Evolutionary conservation across 116 monocot species (phyloP).

Genomic region (Iris pallida): DNA sequence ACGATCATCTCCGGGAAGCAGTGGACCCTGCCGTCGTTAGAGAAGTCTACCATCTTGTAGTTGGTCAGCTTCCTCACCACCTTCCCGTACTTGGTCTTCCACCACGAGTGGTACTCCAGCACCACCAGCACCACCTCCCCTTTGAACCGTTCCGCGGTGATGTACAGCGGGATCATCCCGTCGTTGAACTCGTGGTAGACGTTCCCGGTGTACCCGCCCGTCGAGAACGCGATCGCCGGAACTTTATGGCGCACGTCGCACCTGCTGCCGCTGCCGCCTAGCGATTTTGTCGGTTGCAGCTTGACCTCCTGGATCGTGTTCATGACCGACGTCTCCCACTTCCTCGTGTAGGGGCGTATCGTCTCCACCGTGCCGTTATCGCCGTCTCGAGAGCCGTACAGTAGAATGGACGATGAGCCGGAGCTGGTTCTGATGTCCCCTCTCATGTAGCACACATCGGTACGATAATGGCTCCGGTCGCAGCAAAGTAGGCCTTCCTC

Average conservation of each 20-base stretch:
- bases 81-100: slow-evolving; percentile 34
- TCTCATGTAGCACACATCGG: slow-evolving; percentile 72
- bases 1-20: slow-evolving; percentile 69
- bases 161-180: slow-evolving; percentile 62
- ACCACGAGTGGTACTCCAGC: slow-evolving; percentile 65
- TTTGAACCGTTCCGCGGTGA: slow-evolving; percentile 51
- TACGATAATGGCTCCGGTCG: slow-evolving; percentile 57
- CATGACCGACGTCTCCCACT: slow-evolving; percentile 52
- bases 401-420: slow-evolving; percentile 24
- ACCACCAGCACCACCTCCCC: slow-evolving; percentile 58
- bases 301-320: slow-evolving; percentile 53
- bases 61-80: slow-evolving; percentile 37
- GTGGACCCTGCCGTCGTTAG: slow-evolving; percentile 42
- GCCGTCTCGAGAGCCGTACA: slow-evolving; percentile 5
- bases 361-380: slow-evolving; percentile 3
- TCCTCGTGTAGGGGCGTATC: slow-evolving; percentile 44
- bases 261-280: neutral
- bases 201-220: slow-evolving; percentile 84
- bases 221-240: slow-evolving; percentile 66
- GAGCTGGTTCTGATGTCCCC: slow-evolving; percentile 46
- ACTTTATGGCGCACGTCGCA: slow-evolving; percentile 53
- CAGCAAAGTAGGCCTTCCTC: slow-evolving; percentile 31
- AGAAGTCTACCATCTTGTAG: slow-evolving; percentile 57
- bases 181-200: slow-evolving; percentile 92
- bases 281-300: slow-evolving; percentile 10